Conservation (phyloP, 1,284 basidiomycete species). For the Chiua sp. region DNA sequence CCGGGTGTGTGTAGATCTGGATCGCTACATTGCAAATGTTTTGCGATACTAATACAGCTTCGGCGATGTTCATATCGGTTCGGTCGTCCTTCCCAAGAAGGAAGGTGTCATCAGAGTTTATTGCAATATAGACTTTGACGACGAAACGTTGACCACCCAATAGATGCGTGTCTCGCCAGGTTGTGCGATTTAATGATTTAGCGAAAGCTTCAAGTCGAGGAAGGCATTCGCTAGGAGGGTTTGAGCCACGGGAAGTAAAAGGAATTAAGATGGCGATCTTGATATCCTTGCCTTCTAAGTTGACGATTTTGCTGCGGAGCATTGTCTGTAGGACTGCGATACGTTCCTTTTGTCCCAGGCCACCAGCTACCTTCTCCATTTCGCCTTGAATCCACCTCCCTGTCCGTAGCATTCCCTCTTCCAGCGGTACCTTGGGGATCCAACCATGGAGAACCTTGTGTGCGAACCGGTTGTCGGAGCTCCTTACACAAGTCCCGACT, state of each 20-base stretch:
- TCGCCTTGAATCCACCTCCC: conserved; percentile 51
- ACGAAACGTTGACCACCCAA: conserved; percentile 41
- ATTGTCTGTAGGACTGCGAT: conserved; percentile 26
- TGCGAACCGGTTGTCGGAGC: conserved; percentile 54
- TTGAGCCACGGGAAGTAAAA: conserved; percentile 54
- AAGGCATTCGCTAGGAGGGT: conserved; percentile 44
- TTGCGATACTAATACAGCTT: conserved; percentile 40
- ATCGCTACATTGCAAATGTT: conserved; percentile 45
- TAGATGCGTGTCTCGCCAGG: conserved; percentile 47
- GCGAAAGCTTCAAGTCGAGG: conserved; percentile 49
- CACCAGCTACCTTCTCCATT: conserved; percentile 33
- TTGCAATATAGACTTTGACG: conserved; percentile 55
- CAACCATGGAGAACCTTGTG: conserved; percentile 42
- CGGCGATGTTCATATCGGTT: conserved; percentile 39
- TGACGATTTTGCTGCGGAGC: conserved; percentile 42
- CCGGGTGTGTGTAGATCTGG: conserved; percentile 43
- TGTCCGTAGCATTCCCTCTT: conserved; percentile 53
- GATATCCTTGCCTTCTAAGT: conserved; percentile 41
- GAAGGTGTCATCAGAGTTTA: conserved; percentile 55
- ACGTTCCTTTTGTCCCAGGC: conserved; percentile 7
- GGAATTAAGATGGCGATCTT: conserved; percentile 61
- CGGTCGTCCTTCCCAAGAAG: conserved; percentile 31
- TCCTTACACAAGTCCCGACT: conserved; percentile 55
- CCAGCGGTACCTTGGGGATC: conserved; percentile 45
- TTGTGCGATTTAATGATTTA: conserved; percentile 49